A percentile compares a stretch with the other conserved stretches of the same genome.
phyloP scores from a whole-genome alignment of 2,329 filamentous ascomycete species.

The Dendryphion nanum region DNA sequence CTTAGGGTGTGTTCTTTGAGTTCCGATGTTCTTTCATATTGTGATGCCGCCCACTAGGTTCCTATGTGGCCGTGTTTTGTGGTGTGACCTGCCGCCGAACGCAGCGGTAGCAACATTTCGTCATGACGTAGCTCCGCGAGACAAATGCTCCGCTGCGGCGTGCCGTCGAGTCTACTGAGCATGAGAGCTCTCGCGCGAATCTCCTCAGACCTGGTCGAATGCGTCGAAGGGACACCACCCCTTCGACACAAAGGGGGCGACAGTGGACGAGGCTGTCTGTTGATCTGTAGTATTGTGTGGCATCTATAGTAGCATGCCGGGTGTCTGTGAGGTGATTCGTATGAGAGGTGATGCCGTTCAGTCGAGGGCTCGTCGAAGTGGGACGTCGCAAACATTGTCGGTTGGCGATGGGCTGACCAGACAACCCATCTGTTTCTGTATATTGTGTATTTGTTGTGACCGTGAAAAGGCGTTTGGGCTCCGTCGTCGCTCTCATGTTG shows the following conservation, averaged over 20 bases:
- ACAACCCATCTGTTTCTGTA: conserved; percentile 12
- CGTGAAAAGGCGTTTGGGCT: conserved; percentile 6
- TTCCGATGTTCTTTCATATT: conserved; percentile 4
- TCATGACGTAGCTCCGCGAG: conserved; percentile 8
- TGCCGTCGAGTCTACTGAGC: conserved; percentile 9
- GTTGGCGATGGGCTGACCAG: conserved; percentile 8
- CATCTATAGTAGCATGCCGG: not conserved
- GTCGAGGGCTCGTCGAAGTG: conserved; percentile 2
- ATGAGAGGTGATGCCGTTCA: conserved; percentile 5
- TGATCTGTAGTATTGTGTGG: not conserved
- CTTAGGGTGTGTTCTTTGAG: conserved; percentile 7
- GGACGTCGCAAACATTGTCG: conserved; percentile 10
- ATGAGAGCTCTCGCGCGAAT: conserved; percentile 13
- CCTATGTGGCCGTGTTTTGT: conserved; percentile 12
- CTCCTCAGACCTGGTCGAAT: conserved; percentile 26
- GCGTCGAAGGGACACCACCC: too few relatives aligned
- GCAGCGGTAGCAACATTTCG: conserved; percentile 8
- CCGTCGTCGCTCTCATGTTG: conserved; percentile 6
- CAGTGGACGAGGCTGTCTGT: not conserved
- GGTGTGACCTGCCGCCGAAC: conserved; percentile 8
- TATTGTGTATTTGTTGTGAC: conserved; percentile 3
- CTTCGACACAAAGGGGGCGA: too few relatives aligned
- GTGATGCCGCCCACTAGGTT: not conserved
- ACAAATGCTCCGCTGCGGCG: conserved; percentile 11
- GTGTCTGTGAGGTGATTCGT: not conserved